phyloP scores from a whole-genome alignment of 2,329 filamentous ascomycete genomes.

The Lithohypha guttulata region DNA sequence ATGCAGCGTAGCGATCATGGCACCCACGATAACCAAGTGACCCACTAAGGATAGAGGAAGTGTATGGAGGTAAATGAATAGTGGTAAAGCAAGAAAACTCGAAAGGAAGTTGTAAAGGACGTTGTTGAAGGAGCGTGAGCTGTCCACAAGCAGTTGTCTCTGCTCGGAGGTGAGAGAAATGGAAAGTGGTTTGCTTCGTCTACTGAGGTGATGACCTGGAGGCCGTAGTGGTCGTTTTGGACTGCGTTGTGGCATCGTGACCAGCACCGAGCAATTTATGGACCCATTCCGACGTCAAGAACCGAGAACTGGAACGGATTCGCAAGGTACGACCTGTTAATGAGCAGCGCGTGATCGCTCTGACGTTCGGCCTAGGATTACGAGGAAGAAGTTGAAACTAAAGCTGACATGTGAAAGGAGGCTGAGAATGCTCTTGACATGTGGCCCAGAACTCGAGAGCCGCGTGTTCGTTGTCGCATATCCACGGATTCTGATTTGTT shows the following conservation, averaged over 20 bases:
- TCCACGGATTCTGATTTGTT: no score
- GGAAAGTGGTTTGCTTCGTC: constrained; percentile 5
- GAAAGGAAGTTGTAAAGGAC: background rate
- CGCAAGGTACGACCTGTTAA: no score
- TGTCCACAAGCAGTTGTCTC: background rate
- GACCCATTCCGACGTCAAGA: no score
- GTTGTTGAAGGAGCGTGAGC: constrained; percentile 4
- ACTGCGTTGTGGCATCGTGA: constrained; percentile 4
- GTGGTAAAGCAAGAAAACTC: background rate
- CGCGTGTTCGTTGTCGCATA: no score
- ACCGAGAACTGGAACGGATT: no score
- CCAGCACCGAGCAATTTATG: background rate
- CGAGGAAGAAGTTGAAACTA: constrained; percentile 1
- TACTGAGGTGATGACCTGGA: background rate
- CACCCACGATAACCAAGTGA: constrained; percentile 4
- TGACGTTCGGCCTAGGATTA: no score
- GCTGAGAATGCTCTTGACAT: no score
- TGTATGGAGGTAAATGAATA: constrained; percentile 5
- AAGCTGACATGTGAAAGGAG: constrained; percentile 7
- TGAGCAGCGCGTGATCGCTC: no score
- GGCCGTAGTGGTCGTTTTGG: constrained; percentile 1
- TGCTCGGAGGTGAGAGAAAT: constrained; percentile 7
- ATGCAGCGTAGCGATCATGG: constrained; percentile 6
- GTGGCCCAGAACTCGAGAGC: no score
- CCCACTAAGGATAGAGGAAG: background rate